A percentile compares a stretch with the other conserved stretches of the same genome.
Evolutionary conservation across 176 grass and related monocot species (phyloP).

Genomic region (Ananas comosus): DNA sequence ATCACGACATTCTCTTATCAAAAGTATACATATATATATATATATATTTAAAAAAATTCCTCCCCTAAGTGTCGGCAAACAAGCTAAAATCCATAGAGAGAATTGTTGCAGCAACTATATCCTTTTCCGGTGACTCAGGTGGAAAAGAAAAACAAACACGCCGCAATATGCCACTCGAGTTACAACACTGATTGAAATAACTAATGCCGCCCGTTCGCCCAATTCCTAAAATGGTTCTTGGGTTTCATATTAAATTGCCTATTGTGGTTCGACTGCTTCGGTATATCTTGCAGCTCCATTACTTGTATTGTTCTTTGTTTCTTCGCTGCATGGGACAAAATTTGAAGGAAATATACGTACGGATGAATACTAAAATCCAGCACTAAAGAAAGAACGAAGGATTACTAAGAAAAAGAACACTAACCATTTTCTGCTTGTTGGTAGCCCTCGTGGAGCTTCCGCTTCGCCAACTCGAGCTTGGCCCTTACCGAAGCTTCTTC

Average conservation of each 20-base stretch:
- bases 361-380: background rate
- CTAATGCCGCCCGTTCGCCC: background rate
- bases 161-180: background rate
- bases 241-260: slow-evolving; percentile 21
- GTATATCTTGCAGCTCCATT: slow-evolving; percentile 46
- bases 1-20: background rate
- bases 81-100: background rate
- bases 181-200: background rate
- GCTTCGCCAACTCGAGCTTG: slow-evolving; percentile 45
- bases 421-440: slow-evolving; percentile 58
- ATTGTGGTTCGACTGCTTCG: slow-evolving; percentile 36
- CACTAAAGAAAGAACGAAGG: background rate
- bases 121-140: background rate
- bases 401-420: background rate
- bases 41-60: no score
- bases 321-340: slow-evolving; percentile 43
- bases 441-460: slow-evolving; percentile 66
- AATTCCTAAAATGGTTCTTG: background rate
- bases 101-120: background rate
- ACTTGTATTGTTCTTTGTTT: slow-evolving; percentile 56
- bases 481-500: slow-evolving; percentile 38
- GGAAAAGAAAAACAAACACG: background rate
- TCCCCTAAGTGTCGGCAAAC: background rate
- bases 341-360: background rate
- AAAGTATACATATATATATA: background rate